Evolutionary conservation across 257 asterid species (phyloP).

Genomic region (Solanum piurae): DNA sequence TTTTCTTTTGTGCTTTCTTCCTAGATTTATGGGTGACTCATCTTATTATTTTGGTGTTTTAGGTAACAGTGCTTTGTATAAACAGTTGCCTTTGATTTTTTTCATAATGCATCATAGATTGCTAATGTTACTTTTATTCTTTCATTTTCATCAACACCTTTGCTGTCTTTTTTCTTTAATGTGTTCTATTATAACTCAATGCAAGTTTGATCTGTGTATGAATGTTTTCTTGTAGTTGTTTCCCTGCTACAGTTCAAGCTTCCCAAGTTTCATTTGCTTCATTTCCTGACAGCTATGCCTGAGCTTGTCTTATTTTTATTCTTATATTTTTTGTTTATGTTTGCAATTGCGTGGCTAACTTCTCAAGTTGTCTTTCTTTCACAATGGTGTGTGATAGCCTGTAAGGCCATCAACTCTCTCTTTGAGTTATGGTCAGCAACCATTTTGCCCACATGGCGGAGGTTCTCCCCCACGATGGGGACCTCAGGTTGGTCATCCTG

Average conservation of each 20-base stretch:
- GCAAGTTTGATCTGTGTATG: neutral
- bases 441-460: conserved; percentile 75
- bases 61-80: neutral
- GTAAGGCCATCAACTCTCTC: conserved; percentile 64
- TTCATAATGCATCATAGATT: neutral
- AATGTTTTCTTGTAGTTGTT: neutral
- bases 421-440: conserved; percentile 63
- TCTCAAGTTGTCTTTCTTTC: neutral
- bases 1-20: neutral
- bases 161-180: neutral
- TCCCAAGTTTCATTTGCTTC: neutral
- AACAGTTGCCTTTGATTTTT: neutral
- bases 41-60: neutral
- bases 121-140: neutral
- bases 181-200: neutral
- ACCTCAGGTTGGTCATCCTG: conserved; percentile 56
- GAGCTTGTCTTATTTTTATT: neutral
- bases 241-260: neutral
- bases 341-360: neutral
- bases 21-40: neutral
- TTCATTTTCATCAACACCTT: neutral
- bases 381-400: conserved; percentile 22
- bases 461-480: conserved; percentile 79
- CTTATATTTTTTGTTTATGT: neutral
- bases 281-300: neutral